These are phyloP conservation scores for Cantharellus cinnabarinus DNA, from an alignment of 768 basidiomycete genomes.

Conservation along the genomic window DNA sequence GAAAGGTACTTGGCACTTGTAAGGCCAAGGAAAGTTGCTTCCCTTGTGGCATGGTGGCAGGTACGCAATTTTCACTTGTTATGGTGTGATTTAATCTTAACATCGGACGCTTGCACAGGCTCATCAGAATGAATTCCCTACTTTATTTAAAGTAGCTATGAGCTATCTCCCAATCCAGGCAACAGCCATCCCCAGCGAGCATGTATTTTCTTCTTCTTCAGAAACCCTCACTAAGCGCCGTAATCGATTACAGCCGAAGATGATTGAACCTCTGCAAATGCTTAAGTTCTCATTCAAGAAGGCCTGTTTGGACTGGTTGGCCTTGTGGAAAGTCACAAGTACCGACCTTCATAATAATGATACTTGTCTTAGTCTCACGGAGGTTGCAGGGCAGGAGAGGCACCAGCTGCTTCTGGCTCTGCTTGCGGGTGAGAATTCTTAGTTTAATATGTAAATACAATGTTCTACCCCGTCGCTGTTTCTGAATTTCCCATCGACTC, in stretches of 20 bases:
- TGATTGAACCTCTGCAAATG: constrained; percentile 11
- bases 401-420: no score
- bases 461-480: no score
- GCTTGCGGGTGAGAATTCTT: no score
- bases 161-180: constrained; percentile 12
- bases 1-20: background rate
- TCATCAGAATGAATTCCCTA: background rate
- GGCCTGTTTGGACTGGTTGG: constrained; percentile 9
- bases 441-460: no score
- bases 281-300: constrained; percentile 10
- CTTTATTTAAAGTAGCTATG: constrained; percentile 8
- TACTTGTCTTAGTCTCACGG: no score
- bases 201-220: constrained; percentile 11
- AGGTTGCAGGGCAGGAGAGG: no score
- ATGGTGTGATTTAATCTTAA: background rate
- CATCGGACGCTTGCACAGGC: background rate
- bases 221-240: constrained; percentile 5
- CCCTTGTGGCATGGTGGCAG: constrained; percentile 3
- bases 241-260: constrained; percentile 3
- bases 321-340: no score
- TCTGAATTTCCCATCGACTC: no score
- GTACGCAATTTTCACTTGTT: background rate
- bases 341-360: no score
- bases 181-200: constrained; percentile 12
- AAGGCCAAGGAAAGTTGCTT: background rate